phyloP scores from a whole-genome alignment of 805 yeast species.

The Zygoascus biomembranicola region DNA sequence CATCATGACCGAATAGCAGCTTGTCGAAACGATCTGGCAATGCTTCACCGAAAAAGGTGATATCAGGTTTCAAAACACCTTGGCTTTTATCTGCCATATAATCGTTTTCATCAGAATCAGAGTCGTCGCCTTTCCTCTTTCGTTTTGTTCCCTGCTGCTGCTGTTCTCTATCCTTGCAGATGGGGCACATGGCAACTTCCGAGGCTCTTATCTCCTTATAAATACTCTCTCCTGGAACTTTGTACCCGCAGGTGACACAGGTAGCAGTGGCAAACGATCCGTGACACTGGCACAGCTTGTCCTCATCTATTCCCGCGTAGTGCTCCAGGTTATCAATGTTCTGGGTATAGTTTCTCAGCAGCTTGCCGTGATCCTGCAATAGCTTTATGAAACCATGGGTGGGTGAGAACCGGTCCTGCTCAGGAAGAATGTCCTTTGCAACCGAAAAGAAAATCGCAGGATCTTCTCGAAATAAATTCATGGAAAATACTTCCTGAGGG shows the following conservation, averaged over 20 bases:
- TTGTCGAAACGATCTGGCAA: conserved; percentile 65
- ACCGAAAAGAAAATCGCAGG: conserved; percentile 80
- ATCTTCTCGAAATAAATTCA: conserved; percentile 59
- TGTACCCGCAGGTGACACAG: conserved; percentile 66
- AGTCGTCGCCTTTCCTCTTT: conserved; percentile 21
- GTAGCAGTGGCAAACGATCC: conserved; percentile 88
- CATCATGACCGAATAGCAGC: conserved; percentile 27
- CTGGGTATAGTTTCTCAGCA: conserved; percentile 81
- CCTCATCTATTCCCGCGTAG: conserved; percentile 63
- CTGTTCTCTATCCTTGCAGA: conserved; percentile 38
- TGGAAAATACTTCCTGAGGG: conserved; percentile 85
- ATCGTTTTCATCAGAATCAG: conserved; percentile 25
- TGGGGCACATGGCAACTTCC: conserved; percentile 65
- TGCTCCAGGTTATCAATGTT: conserved; percentile 82
- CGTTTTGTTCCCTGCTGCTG: conserved; percentile 24
- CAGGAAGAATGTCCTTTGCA: conserved; percentile 77
- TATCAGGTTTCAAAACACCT: conserved; percentile 90
- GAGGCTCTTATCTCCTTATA: conserved; percentile 50
- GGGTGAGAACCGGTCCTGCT: conserved; percentile 46
- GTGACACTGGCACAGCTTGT: conserved; percentile 77
- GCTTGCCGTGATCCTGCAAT: conserved; percentile 66
- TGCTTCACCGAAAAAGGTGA: conserved; percentile 84
- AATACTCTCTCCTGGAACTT: conserved; percentile 57
- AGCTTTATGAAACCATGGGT: conserved; percentile 71
- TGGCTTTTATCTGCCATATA: conserved; percentile 25